Evolutionary conservation across 352 stramenopile species (phyloP).

Genomic region (Globisporangium irregulare): DNA sequence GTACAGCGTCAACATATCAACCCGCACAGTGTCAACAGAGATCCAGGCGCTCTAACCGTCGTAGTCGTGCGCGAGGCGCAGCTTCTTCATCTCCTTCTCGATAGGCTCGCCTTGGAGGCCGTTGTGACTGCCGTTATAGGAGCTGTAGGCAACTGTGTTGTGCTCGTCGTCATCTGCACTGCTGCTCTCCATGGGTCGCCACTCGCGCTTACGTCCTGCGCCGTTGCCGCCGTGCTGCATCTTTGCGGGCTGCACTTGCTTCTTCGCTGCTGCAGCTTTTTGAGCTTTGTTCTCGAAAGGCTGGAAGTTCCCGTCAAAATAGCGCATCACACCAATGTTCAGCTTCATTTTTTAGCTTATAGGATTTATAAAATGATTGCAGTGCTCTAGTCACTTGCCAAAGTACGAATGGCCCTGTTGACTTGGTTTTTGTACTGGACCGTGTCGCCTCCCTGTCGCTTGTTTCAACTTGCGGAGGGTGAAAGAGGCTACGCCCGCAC

Average conservation of each 20-base stretch:
- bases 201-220: conserved; percentile 37
- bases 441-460: too few species aligned
- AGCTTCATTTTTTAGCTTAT: not conserved
- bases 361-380: too few species aligned
- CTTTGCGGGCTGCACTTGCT: not conserved
- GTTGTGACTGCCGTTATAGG: not conserved
- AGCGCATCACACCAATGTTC: not conserved
- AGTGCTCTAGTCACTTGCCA: too few species aligned
- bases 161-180: not conserved
- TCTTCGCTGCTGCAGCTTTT: conserved; percentile 2
- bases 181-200: conserved; percentile 18
- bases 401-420: too few species aligned
- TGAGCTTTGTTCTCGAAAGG: not conserved
- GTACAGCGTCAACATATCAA: not conserved
- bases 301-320: not conserved
- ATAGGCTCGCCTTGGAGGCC: conserved; percentile 37
- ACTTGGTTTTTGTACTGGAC: too few species aligned
- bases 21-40: not conserved
- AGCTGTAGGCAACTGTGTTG: too few species aligned
- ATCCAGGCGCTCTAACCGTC: conserved; percentile 22
- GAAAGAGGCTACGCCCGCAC: too few species aligned
- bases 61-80: conserved; percentile 68
- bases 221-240: not conserved
- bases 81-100: conserved; percentile 70
- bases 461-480: too few species aligned